phyloP scores from a whole-genome alignment of 2,329 filamentous ascomycete species.

The Aspergillus brasiliensis region DNA sequence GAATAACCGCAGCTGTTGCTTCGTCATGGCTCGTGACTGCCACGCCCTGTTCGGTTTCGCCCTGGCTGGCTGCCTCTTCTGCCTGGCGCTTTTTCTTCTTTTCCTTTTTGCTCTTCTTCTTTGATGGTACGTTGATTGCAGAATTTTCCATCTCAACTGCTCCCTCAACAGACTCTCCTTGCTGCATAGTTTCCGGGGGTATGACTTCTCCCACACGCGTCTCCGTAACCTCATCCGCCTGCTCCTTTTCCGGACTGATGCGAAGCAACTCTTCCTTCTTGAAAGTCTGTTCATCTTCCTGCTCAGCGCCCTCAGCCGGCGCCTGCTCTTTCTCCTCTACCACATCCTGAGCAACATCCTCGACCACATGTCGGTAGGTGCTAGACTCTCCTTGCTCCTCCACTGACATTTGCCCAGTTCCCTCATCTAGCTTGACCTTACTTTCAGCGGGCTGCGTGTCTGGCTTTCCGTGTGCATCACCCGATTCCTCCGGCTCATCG shows the following conservation, averaged over 20 bases:
- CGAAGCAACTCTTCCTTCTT: background rate
- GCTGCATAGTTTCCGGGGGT: conserved; percentile 7
- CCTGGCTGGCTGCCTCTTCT: conserved; percentile 6
- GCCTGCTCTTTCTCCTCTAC: background rate
- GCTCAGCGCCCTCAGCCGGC: background rate
- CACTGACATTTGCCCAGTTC: background rate
- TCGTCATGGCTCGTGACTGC: background rate
- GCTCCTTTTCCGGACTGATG: background rate
- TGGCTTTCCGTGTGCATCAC: background rate
- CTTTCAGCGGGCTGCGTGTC: background rate
- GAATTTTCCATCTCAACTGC: conserved; percentile 3
- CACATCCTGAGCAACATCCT: background rate
- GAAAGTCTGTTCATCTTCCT: background rate
- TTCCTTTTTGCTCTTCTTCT: conserved; percentile 31
- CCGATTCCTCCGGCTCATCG: conserved; percentile 9
- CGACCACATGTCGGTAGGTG: background rate
- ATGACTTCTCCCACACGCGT: conserved; percentile 23
- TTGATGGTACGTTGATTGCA: conserved; percentile 12
- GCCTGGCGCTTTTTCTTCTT: conserved; percentile 30
- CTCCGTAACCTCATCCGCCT: conserved; percentile 12
- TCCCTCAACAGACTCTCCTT: conserved; percentile 6
- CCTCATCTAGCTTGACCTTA: background rate
- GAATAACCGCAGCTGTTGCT: background rate
- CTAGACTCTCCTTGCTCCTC: background rate
- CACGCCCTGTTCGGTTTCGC: conserved; percentile 8